These are phyloP conservation scores for Orbilia javanica DNA, from an alignment of 2,329 filamentous ascomycete genomes.

Conservation along the genomic window DNA sequence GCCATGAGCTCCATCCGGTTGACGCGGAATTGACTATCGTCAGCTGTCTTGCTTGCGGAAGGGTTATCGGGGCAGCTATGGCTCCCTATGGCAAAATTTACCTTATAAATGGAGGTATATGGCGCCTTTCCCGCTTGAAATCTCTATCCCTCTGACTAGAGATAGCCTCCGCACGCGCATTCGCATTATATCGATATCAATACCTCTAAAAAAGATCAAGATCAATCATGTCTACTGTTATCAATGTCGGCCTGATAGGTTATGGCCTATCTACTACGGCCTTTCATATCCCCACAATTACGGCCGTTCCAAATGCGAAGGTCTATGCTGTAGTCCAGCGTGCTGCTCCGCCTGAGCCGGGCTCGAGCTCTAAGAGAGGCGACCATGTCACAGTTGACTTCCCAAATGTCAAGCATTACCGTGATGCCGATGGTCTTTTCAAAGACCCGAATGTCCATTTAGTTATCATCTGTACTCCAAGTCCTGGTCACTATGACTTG, in stretches of 20 bases:
- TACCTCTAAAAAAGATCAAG: conserved; percentile 13
- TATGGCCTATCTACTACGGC: conserved; percentile 69
- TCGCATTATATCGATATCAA: conserved; percentile 1
- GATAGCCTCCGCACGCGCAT: background rate
- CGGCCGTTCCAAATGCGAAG: conserved; percentile 67
- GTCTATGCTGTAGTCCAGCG: conserved; percentile 69
- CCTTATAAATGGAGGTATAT: background rate
- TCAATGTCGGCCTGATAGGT: conserved; percentile 70
- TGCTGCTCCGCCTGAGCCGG: conserved; percentile 28
- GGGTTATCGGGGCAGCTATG: background rate
- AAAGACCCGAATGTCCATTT: conserved; percentile 64
- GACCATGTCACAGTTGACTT: conserved; percentile 69
- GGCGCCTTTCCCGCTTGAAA: background rate
- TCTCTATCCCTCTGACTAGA: background rate
- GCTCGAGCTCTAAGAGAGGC: conserved; percentile 33
- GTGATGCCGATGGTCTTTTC: conserved; percentile 64
- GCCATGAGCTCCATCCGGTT: conserved; percentile 31
- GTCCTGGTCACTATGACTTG: conserved; percentile 63
- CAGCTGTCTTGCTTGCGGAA: conserved; percentile 21
- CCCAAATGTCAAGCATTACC: conserved; percentile 65
- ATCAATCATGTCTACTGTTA: conserved; percentile 49
- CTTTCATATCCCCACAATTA: conserved; percentile 70
- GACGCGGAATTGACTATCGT: conserved; percentile 11
- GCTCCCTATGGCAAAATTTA: background rate
- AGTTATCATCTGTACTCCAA: conserved; percentile 64